These are phyloP conservation scores for Iodosphaeria phyllophila DNA, from an alignment of 2,329 filamentous ascomycete genomes.

Conservation along the genomic window DNA sequence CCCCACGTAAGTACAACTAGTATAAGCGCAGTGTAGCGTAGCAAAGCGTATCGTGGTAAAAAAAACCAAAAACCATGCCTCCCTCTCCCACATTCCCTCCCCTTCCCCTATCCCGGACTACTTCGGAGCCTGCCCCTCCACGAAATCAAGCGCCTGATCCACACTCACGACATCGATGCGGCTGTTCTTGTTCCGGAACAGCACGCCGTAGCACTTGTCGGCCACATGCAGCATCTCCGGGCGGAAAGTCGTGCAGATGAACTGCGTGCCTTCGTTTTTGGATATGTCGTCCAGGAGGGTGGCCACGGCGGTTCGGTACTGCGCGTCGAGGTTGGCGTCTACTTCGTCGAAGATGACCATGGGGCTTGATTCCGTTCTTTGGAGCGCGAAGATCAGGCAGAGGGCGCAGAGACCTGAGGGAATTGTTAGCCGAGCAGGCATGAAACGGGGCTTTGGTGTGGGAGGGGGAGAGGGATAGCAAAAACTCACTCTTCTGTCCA, in stretches of 20 bases:
- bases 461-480: neutral
- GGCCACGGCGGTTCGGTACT: conserved; percentile 92
- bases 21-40: too few species aligned
- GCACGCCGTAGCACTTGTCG: conserved; percentile 95
- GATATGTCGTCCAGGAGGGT: conserved; percentile 70
- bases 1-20: too few species aligned
- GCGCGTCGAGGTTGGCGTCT: conserved; percentile 91
- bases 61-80: neutral
- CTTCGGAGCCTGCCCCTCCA: conserved; percentile 55
- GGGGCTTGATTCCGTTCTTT: conserved; percentile 88
- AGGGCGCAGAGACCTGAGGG: conserved; percentile 68
- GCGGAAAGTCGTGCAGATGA: conserved; percentile 97
- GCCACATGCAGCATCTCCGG: conserved; percentile 92
- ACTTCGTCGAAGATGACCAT: conserved; percentile 99
- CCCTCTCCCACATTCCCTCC: neutral
- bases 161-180: conserved; percentile 77
- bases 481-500: conserved; percentile 76
- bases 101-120: conserved; percentile 4
- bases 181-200: conserved; percentile 85
- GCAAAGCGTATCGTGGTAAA: neutral
- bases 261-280: conserved; percentile 49
- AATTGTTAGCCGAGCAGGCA: conserved; percentile 5
- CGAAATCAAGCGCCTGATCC: conserved; percentile 81
- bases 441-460: conserved; percentile 2
- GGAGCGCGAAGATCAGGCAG: conserved; percentile 97